A percentile compares a stretch with the other conserved stretches of the same genome.
These are phyloP conservation scores for Thamnidium elegans DNA, from an alignment of 192 early-diverging fungal genomes.

Conservation along the genomic window DNA sequence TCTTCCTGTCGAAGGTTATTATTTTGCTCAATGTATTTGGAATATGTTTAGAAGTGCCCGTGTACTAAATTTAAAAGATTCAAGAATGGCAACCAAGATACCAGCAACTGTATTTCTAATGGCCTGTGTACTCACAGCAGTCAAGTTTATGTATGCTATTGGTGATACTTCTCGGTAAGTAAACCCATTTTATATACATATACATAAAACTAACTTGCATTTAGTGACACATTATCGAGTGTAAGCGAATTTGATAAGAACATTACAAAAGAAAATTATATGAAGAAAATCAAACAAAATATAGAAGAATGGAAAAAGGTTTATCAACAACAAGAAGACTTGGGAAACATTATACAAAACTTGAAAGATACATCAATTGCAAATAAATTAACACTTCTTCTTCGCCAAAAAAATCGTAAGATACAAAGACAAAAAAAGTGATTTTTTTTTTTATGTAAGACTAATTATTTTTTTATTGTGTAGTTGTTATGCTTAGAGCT, in stretches of 20 bases:
- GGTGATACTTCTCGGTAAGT: slow-evolving; percentile 6
- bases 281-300: not conserved
- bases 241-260: not conserved
- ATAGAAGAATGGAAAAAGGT: not conserved
- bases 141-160: slow-evolving; percentile 8
- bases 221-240: not conserved
- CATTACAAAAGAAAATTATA: not conserved
- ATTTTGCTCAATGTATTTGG: not conserved
- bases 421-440: too few species aligned
- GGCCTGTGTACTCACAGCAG: slow-evolving; percentile 7
- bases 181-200: not conserved
- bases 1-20: slow-evolving; percentile 29
- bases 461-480: too few species aligned
- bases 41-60: not conserved
- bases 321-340: too few species aligned
- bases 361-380: not conserved
- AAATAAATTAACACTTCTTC: not conserved
- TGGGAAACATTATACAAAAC: not conserved
- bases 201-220: too few species aligned
- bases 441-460: too few species aligned
- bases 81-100: not conserved
- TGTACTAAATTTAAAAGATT: not conserved
- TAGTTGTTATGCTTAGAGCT: too few species aligned
- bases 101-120: not conserved
- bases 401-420: too few species aligned